phyloP scores from a whole-genome alignment of 2,329 filamentous ascomycete genomes.

The Penicillium brasilianum region DNA sequence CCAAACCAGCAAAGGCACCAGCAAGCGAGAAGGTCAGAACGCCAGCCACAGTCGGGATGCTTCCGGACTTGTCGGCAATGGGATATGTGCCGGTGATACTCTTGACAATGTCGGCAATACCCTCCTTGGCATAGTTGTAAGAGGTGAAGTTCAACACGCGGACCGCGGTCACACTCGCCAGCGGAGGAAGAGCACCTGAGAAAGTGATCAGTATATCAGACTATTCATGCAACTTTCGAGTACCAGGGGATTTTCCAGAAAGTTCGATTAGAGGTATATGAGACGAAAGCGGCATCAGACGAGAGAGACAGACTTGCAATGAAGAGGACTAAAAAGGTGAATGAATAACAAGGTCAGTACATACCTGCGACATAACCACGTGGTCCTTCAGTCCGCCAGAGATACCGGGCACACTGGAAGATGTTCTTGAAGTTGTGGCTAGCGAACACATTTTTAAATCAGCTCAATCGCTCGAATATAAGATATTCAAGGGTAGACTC shows the following conservation, averaged over 20 bases:
- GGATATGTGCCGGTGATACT: conserved; percentile 49
- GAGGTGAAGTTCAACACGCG: conserved; percentile 54
- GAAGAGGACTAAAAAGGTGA: background rate
- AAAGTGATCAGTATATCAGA: conserved; percentile 4
- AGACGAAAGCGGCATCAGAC: background rate
- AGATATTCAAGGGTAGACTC: conserved; percentile 24
- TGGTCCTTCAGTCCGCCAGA: conserved; percentile 54
- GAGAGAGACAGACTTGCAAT: background rate
- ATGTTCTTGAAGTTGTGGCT: conserved; percentile 54
- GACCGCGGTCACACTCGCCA: conserved; percentile 52
- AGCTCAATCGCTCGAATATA: conserved; percentile 3
- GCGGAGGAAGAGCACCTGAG: conserved; percentile 50
- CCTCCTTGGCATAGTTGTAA: conserved; percentile 51
- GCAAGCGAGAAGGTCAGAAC: conserved; percentile 50
- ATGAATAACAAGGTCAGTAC: conserved; percentile 7
- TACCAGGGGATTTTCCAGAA: background rate
- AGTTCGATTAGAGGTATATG: background rate
- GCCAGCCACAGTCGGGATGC: conserved; percentile 48
- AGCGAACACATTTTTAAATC: conserved; percentile 6
- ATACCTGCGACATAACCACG: conserved; percentile 55
- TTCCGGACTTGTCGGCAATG: conserved; percentile 49
- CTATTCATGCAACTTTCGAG: background rate
- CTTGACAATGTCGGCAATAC: conserved; percentile 47
- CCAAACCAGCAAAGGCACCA: conserved; percentile 49
- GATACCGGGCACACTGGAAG: conserved; percentile 49